Evolutionary conservation across 495 filamentous ascomycete genomes (phyloP).

Genomic region (Aspergillus haitiensis): DNA sequence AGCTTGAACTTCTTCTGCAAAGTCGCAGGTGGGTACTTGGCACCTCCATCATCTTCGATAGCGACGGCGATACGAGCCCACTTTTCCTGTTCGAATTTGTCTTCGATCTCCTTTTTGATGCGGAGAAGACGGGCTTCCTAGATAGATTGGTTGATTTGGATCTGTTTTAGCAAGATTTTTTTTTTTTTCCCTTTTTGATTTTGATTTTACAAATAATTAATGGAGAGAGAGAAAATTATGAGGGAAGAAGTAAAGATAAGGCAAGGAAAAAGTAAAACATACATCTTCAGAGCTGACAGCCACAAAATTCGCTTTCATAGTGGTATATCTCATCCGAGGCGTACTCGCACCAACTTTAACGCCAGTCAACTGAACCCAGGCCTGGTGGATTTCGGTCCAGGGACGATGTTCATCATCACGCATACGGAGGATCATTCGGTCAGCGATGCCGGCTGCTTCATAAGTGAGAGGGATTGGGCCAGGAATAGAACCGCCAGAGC

Average conservation of each 20-base stretch:
- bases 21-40: constrained; percentile 21
- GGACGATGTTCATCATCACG: constrained; percentile 21
- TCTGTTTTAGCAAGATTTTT: too few relatives aligned
- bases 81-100: constrained; percentile 27
- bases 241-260: not conserved
- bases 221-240: too few relatives aligned
- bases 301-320: constrained; percentile 31
- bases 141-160: not conserved
- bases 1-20: constrained; percentile 32
- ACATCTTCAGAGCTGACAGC: constrained; percentile 22
- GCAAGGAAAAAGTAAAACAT: constrained; percentile 12
- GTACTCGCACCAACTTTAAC: constrained; percentile 18
- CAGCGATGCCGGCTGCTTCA: constrained; percentile 12
- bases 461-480: constrained; percentile 23
- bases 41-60: constrained; percentile 22
- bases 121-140: constrained; percentile 21
- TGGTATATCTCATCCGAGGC: constrained; percentile 20
- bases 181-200: too few relatives aligned
- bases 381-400: constrained; percentile 26
- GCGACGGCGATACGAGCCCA: constrained; percentile 23
- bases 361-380: constrained; percentile 20
- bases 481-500: not conserved
- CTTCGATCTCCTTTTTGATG: constrained; percentile 29
- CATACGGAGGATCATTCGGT: constrained; percentile 27
- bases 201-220: too few relatives aligned